Evolutionary conservation across 805 yeast species (phyloP).

Genomic region (Candida golubevii): DNA sequence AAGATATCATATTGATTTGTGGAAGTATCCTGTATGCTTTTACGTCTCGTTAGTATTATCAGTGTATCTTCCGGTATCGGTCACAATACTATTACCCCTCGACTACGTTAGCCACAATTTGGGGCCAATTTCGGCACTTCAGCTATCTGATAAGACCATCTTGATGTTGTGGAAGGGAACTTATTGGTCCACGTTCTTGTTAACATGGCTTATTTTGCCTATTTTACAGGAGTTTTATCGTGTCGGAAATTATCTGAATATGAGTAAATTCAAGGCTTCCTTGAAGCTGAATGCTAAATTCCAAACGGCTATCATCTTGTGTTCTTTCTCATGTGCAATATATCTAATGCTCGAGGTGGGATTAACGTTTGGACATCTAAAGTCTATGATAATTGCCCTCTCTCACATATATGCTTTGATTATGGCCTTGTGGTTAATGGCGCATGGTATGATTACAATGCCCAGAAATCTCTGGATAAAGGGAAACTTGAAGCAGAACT

Average conservation of each 20-base stretch:
- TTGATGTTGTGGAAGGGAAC: slow-evolving; percentile 66
- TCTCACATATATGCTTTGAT: slow-evolving; percentile 74
- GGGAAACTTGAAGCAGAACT: slow-evolving; percentile 26
- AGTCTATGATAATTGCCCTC: slow-evolving; percentile 65
- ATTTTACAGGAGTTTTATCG: slow-evolving; percentile 67
- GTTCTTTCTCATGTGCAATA: slow-evolving; percentile 50
- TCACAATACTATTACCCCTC: slow-evolving; percentile 67
- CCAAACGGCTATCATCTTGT: slow-evolving; percentile 52
- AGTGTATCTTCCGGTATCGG: slow-evolving; percentile 70
- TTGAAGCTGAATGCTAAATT: slow-evolving; percentile 52
- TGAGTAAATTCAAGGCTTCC: slow-evolving; percentile 51
- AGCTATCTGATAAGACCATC: slow-evolving; percentile 19
- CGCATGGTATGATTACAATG: slow-evolving; percentile 69
- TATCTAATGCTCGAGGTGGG: slow-evolving; percentile 57
- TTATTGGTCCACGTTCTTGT: slow-evolving; percentile 75
- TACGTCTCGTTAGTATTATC: slow-evolving; percentile 51
- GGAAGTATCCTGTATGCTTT: slow-evolving; percentile 37
- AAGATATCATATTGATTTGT: slow-evolving; percentile 32
- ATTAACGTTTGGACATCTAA: slow-evolving; percentile 50
- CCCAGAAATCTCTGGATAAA: slow-evolving; percentile 50
- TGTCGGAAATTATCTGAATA: slow-evolving; percentile 57
- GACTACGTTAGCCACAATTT: slow-evolving; percentile 60
- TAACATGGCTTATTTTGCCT: slow-evolving; percentile 77
- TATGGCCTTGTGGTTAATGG: slow-evolving; percentile 77
- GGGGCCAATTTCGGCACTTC: slow-evolving; percentile 37